A percentile compares a stretch with the other conserved stretches of the same genome.
Conservation (phyloP, 805 yeast species). For the Kuraishia molischiana region DNA sequence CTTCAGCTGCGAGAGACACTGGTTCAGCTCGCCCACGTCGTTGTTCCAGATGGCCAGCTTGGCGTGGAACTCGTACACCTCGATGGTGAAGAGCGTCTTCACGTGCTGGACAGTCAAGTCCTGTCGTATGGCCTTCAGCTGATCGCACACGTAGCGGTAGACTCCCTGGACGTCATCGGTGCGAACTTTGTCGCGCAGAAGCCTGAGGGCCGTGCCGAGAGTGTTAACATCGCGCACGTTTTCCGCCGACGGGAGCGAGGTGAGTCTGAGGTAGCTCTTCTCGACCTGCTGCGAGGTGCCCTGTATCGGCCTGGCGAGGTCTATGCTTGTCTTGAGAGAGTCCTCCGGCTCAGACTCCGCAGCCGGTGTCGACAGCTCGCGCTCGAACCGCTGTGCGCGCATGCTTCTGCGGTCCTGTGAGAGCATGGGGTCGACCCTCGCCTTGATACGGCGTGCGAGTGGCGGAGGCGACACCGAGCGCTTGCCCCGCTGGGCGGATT, state of each 20-base stretch:
- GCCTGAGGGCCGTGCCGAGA: conserved; percentile 45
- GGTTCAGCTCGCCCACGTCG: conserved; percentile 92
- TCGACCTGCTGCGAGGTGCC: conserved; percentile 65
- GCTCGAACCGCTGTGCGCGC: conserved; percentile 40
- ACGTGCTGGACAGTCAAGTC: conserved; percentile 90
- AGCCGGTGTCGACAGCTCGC: conserved; percentile 13
- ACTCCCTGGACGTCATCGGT: conserved; percentile 36
- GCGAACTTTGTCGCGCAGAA: conserved; percentile 42
- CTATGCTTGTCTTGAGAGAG: not conserved
- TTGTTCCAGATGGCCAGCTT: conserved; percentile 73
- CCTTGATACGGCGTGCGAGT: not conserved
- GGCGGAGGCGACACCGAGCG: not conserved
- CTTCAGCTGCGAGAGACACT: conserved; percentile 78
- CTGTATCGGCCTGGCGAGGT: conserved; percentile 21
- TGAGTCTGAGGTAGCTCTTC: conserved; percentile 72
- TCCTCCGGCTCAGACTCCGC: conserved; percentile 1
- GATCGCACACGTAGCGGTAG: conserved; percentile 79
- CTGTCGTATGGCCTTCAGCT: conserved; percentile 85
- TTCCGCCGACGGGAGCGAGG: conserved; percentile 86
- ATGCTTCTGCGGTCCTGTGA: conserved; percentile 24
- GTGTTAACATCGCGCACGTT: conserved; percentile 66
- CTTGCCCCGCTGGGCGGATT: not conserved
- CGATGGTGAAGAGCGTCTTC: conserved; percentile 62
- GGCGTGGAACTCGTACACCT: conserved; percentile 80
- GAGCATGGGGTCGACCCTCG: not conserved